Base-by-base conservation (phyloP, 352 stramenopile species). In the Globisporangium apiculatum region DNA sequence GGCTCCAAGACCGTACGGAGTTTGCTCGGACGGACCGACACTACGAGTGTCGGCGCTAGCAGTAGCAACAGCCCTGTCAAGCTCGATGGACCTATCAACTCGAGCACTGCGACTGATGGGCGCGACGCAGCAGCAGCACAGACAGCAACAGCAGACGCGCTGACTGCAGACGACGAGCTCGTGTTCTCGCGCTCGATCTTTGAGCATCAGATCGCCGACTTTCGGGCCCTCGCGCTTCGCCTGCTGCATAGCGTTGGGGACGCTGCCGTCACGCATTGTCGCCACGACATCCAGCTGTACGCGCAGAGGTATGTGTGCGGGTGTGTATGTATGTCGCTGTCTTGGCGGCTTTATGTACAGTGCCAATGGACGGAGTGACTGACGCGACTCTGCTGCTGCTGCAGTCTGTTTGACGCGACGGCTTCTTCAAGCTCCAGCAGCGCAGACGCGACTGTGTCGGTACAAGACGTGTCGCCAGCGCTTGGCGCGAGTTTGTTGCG, bases 151-250 rank as follows among this genome's bases (percentile, higher is more conserved):
- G 7, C 40, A 43, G 40, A 7, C 7, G 40, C 40, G 11, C 7
- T 12, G 11, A 43, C 40, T 43, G 40, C 40, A 43, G 7, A 12
- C 11, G 7, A 11, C 40, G 7, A 43, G 40, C 7, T 43, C 40
- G 40, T 90, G 5, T 88, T 91, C 59, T 79, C 72, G 47, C 73
- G 81, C 60, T 83, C 77, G n/a, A 85, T 87, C 47, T 91, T 88
- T 60, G 81, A 91, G 62, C 68, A 67, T 8, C 76, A 86, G 53
- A 70, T 86, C 50, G 51, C 48, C 1, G 69, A 86, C 18, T 71
- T 85, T 36, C 79, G 71, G 47, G 53, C 57, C 0, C 58, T 87
- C 3, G 62, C 63, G 3, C 58, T 60, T 24, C 62, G 60, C 6
- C 47, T 86, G 36, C 58, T 89, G 5, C 51, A 72, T 11, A 64